Evolutionary conservation across 306 rosid species (phyloP).

Genomic region (Trifolium fragiferum): DNA sequence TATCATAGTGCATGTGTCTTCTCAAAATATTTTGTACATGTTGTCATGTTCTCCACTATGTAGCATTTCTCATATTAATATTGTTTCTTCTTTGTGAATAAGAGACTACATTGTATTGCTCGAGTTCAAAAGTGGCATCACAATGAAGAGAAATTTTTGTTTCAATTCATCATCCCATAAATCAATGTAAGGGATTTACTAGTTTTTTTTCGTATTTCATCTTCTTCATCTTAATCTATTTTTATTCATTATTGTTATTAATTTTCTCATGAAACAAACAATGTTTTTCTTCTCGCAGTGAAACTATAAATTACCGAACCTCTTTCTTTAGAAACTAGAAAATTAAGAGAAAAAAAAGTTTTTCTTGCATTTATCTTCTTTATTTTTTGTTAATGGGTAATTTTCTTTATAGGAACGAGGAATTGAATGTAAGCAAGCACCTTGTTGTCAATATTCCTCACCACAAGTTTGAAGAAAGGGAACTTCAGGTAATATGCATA

Average conservation of each 20-base stretch:
- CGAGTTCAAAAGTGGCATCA: neutral
- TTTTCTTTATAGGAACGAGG: conserved; percentile 35
- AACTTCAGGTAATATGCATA: conserved; percentile 42
- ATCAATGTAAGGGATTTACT: conserved; percentile 43
- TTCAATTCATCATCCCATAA: conserved; percentile 12
- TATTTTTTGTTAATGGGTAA: conserved; percentile 24
- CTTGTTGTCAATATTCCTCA: conserved; percentile 14
- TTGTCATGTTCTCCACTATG: neutral
- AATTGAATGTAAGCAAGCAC: conserved; percentile 11
- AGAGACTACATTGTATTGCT: neutral
- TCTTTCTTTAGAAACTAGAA: no score
- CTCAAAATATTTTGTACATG: neutral
- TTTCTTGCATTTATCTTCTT: neutral
- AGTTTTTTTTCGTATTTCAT: neutral
- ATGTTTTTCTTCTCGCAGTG: neutral
- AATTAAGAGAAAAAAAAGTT: no score
- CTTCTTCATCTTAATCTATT: neutral
- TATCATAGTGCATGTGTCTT: neutral
- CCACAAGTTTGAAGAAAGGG: conserved; percentile 27
- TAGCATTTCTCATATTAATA: neutral
- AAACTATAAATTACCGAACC: no score
- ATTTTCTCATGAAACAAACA: neutral
- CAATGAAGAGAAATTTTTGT: conserved; percentile 42
- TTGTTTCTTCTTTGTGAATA: neutral
- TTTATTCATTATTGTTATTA: neutral